phyloP scores from a whole-genome alignment of 163 green algal species.

The Coccomyxa subellipsoidea region DNA sequence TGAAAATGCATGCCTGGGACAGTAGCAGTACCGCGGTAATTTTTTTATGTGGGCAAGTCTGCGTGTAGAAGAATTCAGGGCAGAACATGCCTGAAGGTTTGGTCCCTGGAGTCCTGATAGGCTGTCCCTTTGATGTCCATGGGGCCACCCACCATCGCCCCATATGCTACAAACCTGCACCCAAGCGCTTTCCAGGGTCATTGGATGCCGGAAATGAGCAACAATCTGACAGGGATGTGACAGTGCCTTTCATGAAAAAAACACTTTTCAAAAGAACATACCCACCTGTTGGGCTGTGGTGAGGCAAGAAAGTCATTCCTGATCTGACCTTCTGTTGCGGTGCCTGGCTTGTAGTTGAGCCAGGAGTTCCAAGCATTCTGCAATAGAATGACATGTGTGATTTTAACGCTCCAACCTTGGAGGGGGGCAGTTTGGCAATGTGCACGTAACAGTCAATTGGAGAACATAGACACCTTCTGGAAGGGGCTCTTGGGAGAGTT shows the following conservation, averaged over 20 bases:
- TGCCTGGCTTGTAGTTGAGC: neutral
- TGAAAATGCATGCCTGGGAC: neutral
- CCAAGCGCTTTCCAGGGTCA: neutral
- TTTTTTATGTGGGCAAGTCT: neutral
- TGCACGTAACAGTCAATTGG: neutral
- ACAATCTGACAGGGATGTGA: neutral
- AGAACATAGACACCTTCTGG: neutral
- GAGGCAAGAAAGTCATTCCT: neutral
- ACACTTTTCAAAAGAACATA: too few species aligned
- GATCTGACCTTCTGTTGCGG: too few species aligned
- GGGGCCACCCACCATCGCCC: conserved; percentile 19
- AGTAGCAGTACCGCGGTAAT: neutral
- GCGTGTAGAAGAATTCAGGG: neutral
- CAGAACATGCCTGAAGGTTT: neutral
- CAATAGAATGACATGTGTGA: neutral
- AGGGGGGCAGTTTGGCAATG: neutral
- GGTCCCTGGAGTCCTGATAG: neutral
- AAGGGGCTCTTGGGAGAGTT: conserved; percentile 7
- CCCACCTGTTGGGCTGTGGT: neutral
- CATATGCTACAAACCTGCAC: conserved; percentile 16
- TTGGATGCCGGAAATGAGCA: neutral
- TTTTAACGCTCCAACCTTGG: neutral
- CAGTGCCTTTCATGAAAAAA: neutral
- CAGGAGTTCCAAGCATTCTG: conserved; percentile 2
- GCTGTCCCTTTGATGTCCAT: neutral